Base-by-base conservation (phyloP, 2,329 filamentous ascomycete species). In the Seiridium unicorne region DNA sequence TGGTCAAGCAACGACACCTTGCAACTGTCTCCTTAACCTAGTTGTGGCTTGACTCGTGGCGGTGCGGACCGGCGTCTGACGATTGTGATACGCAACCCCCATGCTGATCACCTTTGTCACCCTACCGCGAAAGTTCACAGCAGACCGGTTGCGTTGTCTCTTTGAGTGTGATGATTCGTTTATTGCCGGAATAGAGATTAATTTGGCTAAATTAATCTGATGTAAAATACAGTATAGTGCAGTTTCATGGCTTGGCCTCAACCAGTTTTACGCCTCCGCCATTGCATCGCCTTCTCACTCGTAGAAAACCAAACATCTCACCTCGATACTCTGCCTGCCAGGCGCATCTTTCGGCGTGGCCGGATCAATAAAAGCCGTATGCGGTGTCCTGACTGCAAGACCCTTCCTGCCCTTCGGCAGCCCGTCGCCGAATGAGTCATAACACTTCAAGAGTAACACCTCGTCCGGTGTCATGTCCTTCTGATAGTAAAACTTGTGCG, bases 391-490 rank as follows among this genome's bases (percentile, higher is more conserved):
- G 32, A 74, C 77, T 1, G 82, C 81, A 2, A 83, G 65, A 3
- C 80, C 80, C 18, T 74, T 62, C 61, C 66, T 72, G 0, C 76
- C 76, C 1, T 64, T 64, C 3, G 69, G 69, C 61, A 69, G 68
- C 2, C 72, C 72, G 56, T 77, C 70, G 47, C 75, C 75, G 65
- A 75, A 72, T 3, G 79, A 82, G 66, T 84, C 82, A 63, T 83
- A 84, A 66, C 82, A 84, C 77, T 84, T 81, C 64, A 81, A 74
- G 44, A 81, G 71, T 64, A 81, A 66, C 7, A 70, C 77, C 70
- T 81, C 77, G n/a, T 79, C 78, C 4, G 78, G 78, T 51, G 79
- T 84, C 87, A 90, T 89, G 66, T 89, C 87, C 73, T 88, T 89
- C 69, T 84, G 76, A 65, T 89, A 90, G 66, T 83, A 89, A 66